phyloP scores from a whole-genome alignment of 345 rosid genomes.

The Syzygium aqueum region DNA sequence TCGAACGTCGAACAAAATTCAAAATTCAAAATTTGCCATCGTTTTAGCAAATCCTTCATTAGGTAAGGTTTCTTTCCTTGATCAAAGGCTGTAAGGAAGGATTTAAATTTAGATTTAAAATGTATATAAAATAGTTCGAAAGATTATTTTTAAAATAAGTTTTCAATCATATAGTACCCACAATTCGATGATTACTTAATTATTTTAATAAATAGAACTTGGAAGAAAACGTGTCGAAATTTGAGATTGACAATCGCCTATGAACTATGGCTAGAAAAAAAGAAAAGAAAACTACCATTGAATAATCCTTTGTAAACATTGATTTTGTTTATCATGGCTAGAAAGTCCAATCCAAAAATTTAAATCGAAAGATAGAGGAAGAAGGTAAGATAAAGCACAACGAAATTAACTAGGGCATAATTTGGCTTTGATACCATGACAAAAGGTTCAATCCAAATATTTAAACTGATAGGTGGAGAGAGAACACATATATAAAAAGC shows the following conservation, averaged over 20 bases:
- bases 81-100: accelerated
- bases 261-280: neutral
- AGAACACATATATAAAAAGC: too few species aligned
- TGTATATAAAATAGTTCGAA: neutral
- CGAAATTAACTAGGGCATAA: neutral
- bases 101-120: neutral
- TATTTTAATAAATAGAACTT: neutral
- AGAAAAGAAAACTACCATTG: neutral
- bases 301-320: too few species aligned
- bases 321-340: neutral
- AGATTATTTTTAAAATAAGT: too few species aligned
- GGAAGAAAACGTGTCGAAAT: neutral
- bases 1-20: neutral
- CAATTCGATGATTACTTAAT: neutral
- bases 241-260: accelerated
- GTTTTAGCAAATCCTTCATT: neutral
- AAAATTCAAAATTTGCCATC: neutral
- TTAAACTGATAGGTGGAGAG: neutral
- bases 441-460: neutral
- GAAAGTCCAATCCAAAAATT: too few species aligned
- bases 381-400: neutral
- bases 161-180: neutral
- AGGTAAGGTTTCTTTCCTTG: neutral
- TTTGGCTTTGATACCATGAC: neutral
- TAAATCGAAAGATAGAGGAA: accelerated